A percentile compares a stretch with the other conserved stretches of the same genome.
These are phyloP conservation scores for Wickerhamiella allomyrinae DNA, from an alignment of 805 yeast genomes.

Conservation along the genomic window DNA sequence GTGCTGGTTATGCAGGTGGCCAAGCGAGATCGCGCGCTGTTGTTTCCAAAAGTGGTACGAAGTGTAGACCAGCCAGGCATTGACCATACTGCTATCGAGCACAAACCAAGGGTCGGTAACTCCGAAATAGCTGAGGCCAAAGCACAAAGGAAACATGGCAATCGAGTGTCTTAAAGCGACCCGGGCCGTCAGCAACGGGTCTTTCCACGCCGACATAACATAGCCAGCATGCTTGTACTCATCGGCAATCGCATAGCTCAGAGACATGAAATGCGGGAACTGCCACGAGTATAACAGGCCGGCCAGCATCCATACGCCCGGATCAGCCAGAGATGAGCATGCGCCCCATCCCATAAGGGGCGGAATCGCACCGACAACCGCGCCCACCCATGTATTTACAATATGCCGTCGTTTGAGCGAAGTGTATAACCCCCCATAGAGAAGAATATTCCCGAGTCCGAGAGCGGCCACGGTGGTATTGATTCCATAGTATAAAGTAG, in stretches of 20 bases:
- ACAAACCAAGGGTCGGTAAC: slow-evolving; percentile 73
- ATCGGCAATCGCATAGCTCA: slow-evolving; percentile 73
- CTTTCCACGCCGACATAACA: slow-evolving; percentile 91
- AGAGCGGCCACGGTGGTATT: slow-evolving; percentile 70
- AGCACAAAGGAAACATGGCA: slow-evolving; percentile 88
- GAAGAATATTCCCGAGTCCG: slow-evolving; percentile 65
- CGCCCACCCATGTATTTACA: slow-evolving; percentile 95
- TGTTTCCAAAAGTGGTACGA: slow-evolving; percentile 78
- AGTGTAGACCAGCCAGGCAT: slow-evolving; percentile 73
- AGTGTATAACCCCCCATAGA: slow-evolving; percentile 86
- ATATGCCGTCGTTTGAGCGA: slow-evolving; percentile 75
- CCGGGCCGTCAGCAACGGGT: slow-evolving; percentile 82
- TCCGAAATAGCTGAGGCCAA: slow-evolving; percentile 61
- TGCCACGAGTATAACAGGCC: slow-evolving; percentile 92
- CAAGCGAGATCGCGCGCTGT: slow-evolving; percentile 36
- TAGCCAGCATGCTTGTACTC: slow-evolving; percentile 91
- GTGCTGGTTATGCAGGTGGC: slow-evolving; percentile 6
- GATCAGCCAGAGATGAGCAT: slow-evolving; percentile 48
- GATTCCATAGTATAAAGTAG: slow-evolving; percentile 62
- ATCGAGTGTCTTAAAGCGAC: slow-evolving; percentile 83
- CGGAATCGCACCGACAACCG: slow-evolving; percentile 96
- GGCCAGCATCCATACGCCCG: slow-evolving; percentile 93
- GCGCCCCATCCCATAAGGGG: slow-evolving; percentile 99
- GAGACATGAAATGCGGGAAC: slow-evolving; percentile 91
- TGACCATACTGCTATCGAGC: slow-evolving; percentile 66